Conservation (phyloP, 1,284 basidiomycete species). For the Apiotrichum gracile region DNA sequence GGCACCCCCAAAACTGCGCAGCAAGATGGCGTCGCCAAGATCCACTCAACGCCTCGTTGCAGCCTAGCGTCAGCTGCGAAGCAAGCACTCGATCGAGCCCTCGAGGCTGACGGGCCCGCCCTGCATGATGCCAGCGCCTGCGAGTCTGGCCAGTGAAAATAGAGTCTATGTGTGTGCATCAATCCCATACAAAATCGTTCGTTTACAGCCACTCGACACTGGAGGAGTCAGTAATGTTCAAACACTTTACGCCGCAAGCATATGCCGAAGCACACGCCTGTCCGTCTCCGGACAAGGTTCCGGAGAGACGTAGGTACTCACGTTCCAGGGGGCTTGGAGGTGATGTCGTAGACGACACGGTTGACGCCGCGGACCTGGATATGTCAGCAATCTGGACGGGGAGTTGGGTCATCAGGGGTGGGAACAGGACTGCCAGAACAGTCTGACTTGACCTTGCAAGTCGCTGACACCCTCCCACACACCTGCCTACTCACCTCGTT, state of each 20-base stretch:
- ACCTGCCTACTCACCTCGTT: constrained; percentile 68
- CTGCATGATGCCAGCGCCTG: no score
- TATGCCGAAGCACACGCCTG: no score
- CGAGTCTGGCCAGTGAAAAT: neutral
- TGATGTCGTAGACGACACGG: constrained; percentile 92
- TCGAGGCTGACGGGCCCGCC: no score
- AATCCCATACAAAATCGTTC: constrained; percentile 2
- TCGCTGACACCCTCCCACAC: neutral
- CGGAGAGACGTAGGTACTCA: constrained; percentile 48
- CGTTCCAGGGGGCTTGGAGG: constrained; percentile 89
- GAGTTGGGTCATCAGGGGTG: neutral
- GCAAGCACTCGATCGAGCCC: no score
- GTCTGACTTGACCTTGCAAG: no score
- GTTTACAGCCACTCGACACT: constrained; percentile 44
- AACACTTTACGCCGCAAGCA: neutral
- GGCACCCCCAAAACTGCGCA: no score
- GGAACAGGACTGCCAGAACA: neutral
- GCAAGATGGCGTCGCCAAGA: no score
- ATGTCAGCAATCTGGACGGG: neutral
- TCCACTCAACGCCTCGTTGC: no score
- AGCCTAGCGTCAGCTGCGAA: no score
- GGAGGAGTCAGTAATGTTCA: neutral
- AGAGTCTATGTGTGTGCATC: constrained; percentile 1
- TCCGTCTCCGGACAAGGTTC: no score
- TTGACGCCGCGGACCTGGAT: constrained; percentile 64